phyloP scores from a whole-genome alignment of 1,284 basidiomycete species.

The Farysia itapuensis region DNA sequence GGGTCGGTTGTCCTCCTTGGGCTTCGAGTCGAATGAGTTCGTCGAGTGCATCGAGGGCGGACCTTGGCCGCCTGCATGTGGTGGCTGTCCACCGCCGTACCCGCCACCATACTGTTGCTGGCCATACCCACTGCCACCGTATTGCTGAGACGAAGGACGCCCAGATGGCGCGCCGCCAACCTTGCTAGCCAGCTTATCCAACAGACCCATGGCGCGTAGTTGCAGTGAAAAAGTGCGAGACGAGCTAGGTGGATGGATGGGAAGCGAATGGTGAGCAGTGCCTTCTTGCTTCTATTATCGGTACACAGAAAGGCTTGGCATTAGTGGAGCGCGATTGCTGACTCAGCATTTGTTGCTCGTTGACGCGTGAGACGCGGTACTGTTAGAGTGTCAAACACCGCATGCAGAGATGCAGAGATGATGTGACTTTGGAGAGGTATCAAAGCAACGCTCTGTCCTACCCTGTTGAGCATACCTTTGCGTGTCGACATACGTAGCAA shows the following conservation, averaged over 20 bases:
- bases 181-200: conserved; percentile 50
- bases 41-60: conserved; percentile 2
- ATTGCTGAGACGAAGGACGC: conserved; percentile 27
- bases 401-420: too few species aligned
- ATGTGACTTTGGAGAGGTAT: too few species aligned
- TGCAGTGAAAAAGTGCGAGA: neutral
- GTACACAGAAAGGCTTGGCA: neutral
- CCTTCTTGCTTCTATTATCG: too few species aligned
- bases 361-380: too few species aligned
- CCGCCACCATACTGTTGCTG: conserved; percentile 15
- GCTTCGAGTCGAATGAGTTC: conserved; percentile 5
- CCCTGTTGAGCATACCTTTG: too few species aligned
- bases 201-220: conserved; percentile 31
- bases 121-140: conserved; percentile 22
- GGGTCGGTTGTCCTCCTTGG: conserved; percentile 38
- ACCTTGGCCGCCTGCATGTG: neutral
- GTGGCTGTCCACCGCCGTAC: conserved; percentile 8
- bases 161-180: conserved; percentile 5
- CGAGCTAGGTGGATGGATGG: neutral
- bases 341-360: too few species aligned
- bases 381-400: too few species aligned
- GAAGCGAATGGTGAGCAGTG: neutral
- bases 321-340: too few species aligned
- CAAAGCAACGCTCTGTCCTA: too few species aligned
- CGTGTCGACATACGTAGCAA: too few species aligned